Evolutionary conservation across 768 basidiomycete genomes (phyloP).

Genomic region (Suillus weaverae): DNA sequence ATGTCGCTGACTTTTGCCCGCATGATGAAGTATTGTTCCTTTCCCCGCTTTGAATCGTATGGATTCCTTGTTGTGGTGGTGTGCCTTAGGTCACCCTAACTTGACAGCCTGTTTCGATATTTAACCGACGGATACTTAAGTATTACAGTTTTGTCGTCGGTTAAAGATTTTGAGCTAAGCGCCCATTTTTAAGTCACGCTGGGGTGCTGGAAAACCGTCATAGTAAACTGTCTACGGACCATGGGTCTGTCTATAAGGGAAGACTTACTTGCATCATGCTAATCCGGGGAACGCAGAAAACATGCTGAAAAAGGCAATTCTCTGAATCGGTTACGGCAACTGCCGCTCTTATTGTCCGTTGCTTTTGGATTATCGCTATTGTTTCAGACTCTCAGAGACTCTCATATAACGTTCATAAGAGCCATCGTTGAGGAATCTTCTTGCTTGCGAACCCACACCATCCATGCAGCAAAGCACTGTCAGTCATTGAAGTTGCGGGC

Average conservation of each 20-base stretch:
- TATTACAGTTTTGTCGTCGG: background rate
- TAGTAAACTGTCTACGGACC: background rate
- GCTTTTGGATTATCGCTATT: slow-evolving; percentile 22
- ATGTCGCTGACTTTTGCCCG: background rate
- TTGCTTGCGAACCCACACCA: slow-evolving; percentile 16
- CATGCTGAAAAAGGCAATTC: background rate
- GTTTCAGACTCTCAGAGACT: slow-evolving; percentile 34
- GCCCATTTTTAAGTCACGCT: background rate
- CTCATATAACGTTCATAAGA: slow-evolving; percentile 10
- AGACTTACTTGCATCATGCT: background rate
- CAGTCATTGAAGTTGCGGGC: background rate
- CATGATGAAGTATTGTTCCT: background rate
- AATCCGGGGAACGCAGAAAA: background rate
- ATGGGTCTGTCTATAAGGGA: background rate
- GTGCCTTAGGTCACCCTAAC: background rate
- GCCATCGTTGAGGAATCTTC: background rate
- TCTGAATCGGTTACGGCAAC: slow-evolving; percentile 9
- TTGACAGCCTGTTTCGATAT: background rate
- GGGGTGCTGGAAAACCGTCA: background rate
- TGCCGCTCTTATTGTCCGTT: slow-evolving; percentile 11
- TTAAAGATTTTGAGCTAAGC: background rate
- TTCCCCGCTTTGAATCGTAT: background rate
- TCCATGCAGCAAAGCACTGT: background rate
- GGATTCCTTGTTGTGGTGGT: background rate
- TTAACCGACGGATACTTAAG: background rate